Base-by-base conservation (phyloP, 108 stramenopile species). In the Nannochloropsis gaditana region DNA sequence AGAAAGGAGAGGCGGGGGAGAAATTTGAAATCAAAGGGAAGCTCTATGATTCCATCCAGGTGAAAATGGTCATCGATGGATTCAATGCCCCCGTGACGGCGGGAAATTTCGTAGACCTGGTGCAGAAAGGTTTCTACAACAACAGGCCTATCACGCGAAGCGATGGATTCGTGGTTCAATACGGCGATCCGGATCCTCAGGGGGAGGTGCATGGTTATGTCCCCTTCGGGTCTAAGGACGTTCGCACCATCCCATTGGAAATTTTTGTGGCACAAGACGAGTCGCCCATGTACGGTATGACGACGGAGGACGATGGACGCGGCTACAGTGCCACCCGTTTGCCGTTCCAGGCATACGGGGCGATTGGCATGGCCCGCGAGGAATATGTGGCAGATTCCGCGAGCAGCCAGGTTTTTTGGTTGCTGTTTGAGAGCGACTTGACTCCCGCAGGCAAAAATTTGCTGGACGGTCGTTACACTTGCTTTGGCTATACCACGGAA, bases 381-480 rank as follows among this genome's bases (percentile, higher is more conserved):
- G 97, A 98, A 84, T 96, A 96, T 88, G 97, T 96, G 79, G 88
- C 95, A 21, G 96, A 98, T 84, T 92, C 94, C 9, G 97, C 96
- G 44, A 59, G 93, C 45, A 93, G 93, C 84, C 97, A 98, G 91
- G 96, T 96, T 92, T 98, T 98, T 89, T 98, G 95, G 95, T 88
- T 98, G 83, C 90, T 98, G 79, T 98, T 98, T 89, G 96, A 98
- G 89, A 94, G 93, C 19, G 97, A 98, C 92, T 92, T 98, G 50
- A 98, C 97, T 9, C 97, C 97, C 17, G 97, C 96, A n/a, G 97
- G 97, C 43, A 98, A 98, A 91, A 98, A 98, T 92, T 93, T 98
- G 1, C 88, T 98, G 80, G 97, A 98, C 90, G 97, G 96, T 6
- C 90, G 95, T 41, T 89, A 89, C 81, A 17, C 89, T 43, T 86